Base-by-base conservation (phyloP, 805 yeast species). In the Sungouiozyma ichnusensis region DNA sequence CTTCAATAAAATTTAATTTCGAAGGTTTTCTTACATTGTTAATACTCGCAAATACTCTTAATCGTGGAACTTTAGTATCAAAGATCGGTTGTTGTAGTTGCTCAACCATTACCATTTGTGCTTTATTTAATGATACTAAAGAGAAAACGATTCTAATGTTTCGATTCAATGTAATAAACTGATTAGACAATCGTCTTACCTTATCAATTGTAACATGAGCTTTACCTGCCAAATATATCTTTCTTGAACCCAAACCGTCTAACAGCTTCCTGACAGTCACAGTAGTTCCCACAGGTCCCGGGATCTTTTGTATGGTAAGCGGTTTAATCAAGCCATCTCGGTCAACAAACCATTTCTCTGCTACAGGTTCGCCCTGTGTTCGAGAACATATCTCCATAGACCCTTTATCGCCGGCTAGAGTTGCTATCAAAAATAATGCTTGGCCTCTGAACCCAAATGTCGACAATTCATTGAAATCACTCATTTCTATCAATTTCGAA, bases 381-480 rank as follows among this genome's bases (percentile, higher is more conserved):
- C 53, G 62, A 0, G 69, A 58, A 8, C 49, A 48, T 0, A 69
- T 52, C 34, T 57, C 55, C 47, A 67, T 38, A 0, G 55, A 38
- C 1, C 62, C 60, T 16, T 57, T 51, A 3, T 40, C 45, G 16
- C 44, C 40, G 2, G 51, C 42, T 17, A 63, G 44, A 36, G 50
- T 63, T 19, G 65, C 57, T 17, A 74, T 50, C 35, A 62, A 57
- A 48, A 60, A 62, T 6, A 75, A 51, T 0, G 77, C 76, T 44
- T 72, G 73, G 6, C 79, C 80, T 52, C 75, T 58, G 45, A 69
- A 73, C 0, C 79, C 78, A 40, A 68, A 57, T 0, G 74, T 60
- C 1, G 43, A 19, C 4, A 65, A 40, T 2, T 33, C 36, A 3
- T 50, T 43, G 7, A 72, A 41, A 31, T 69, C 71, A 1, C 52